Evolutionary conservation across 345 rosid genomes (phyloP), one percentile per base, ranked within the genome.

Genomic region (Melaleuca quinquenervia): DNA sequence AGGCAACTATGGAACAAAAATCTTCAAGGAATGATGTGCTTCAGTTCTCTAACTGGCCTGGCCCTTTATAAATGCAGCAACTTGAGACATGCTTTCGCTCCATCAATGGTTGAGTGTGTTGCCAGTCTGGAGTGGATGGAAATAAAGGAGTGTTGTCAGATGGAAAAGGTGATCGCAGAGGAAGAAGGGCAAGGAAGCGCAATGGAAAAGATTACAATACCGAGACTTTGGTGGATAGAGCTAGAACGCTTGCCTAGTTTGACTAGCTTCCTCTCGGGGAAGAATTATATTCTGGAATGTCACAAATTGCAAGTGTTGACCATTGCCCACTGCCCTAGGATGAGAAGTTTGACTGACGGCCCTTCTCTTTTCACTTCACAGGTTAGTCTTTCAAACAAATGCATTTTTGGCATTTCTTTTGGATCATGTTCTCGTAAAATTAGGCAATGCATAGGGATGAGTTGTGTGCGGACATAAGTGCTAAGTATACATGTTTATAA

Each of bases 201-300:
- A 8, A 0, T 1, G 6, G 0, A 21, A 11, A 21, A 22, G 5
- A 54, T 22, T 21, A 54, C 12, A 21, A 8, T 54, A 2, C n/a
- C n/a, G 3, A 1, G 0, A 7, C 51, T 50, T 0, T 3, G 12
- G 11, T 0, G 11, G 10, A 54, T 54, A 11, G 5, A 0, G 5
- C 0, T 54, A 0, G 10, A 54, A 54, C 0, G 2, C 12, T 54
- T 54, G n/a, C n/a, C n/a, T 5, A 54, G 3, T 54, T 54, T 54
- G 58, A 54, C 12, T 21, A 7, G 58, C 8, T 54, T 54, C 58
- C 1, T 8, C 24, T 54, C 1, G 0, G 1, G 5, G 5, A 54
- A 54, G 11, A 54, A 53, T 53, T 5, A 21, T 0, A 53, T 2
- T 0, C 1, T 53, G 5, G 11, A 53, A 21, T 53, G 26, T 21